Percentiles rank a stretch among this genome's conserved stretches.
phyloP scores from a whole-genome alignment of 202 grass and related monocot species.

The Panicum hallii region DNA sequence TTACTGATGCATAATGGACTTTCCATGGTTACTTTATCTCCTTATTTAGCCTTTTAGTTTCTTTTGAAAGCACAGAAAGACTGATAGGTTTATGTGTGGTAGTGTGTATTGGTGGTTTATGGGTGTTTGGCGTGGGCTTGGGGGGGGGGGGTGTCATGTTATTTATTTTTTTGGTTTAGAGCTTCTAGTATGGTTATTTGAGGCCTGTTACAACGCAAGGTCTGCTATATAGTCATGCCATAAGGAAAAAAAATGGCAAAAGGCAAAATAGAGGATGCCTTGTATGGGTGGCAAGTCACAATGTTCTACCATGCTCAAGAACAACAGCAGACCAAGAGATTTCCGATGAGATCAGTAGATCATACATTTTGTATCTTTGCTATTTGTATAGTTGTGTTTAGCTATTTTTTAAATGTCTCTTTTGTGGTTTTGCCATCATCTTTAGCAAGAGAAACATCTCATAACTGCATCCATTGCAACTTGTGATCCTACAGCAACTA shows the following conservation, averaged over 20 bases:
- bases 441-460: constrained; percentile 5
- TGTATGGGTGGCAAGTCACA: background rate
- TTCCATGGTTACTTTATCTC: background rate
- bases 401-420: background rate
- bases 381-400: background rate
- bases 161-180: too few relatives aligned
- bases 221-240: background rate
- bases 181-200: background rate
- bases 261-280: background rate
- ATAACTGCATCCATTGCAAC: background rate
- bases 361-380: background rate
- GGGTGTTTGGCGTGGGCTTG: too few relatives aligned
- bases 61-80: background rate
- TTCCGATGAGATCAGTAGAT: background rate
- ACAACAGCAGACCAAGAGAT: background rate
- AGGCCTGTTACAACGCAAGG: background rate
- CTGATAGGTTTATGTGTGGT: background rate
- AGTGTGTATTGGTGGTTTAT: background rate
- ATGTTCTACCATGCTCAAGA: background rate
- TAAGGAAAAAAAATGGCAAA: background rate
- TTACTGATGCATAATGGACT: background rate
- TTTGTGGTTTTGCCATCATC: background rate
- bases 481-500: background rate
- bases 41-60: background rate
- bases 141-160: background rate